Base-by-base conservation (phyloP, 495 filamentous ascomycete genomes). In the Bacidia rubella region DNA sequence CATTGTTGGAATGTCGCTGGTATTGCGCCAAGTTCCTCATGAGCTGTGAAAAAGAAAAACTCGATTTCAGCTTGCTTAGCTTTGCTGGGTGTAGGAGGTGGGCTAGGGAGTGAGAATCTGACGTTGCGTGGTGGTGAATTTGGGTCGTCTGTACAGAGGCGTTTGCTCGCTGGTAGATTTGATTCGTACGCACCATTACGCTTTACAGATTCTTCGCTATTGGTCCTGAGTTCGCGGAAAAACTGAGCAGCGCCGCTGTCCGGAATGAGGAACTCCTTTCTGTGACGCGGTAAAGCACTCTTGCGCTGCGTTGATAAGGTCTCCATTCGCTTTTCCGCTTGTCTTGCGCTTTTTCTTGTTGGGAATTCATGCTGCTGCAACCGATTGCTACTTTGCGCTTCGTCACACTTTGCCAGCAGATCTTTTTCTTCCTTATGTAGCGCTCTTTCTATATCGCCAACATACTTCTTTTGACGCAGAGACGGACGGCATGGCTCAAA, bases 41-140 rank as follows among this genome's bases (percentile, higher is more conserved):
- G n/a, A 2, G 21, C 20, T 2, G 47, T 23, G 25, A 50, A 55
- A 39, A 55, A 55, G 22, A 27, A 40, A 9, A 55, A 17, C 21
- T 23, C 22, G 17, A 38, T 32, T 2, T 50, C 21, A 29, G 52
- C 26, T 48, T 38, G 21, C 21, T 47, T 35, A n/a, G n/a, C n/a
- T 15, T 35, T 35, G 29, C 7, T 15, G 7, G 29, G 29, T 7
- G 29, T 7, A 15, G 15, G 5, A 7, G 29, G 29, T 15, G 29
- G 29, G 15, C 29, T 35, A 5, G 15, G 29, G 7, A 35, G 15
- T 35, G 7, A 5, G 15, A 7, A 15, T 7, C 7, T 5, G 29
- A 35, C 5, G 5, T 35, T 15, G 5, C 7, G 15, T 35, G 29
- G 29, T 35, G 29, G 15, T 5, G 29, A 15, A 15, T 5, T 35